Evolutionary conservation across 306 rosid genomes (phyloP).

Genomic region (Pachyrhizus erosus): DNA sequence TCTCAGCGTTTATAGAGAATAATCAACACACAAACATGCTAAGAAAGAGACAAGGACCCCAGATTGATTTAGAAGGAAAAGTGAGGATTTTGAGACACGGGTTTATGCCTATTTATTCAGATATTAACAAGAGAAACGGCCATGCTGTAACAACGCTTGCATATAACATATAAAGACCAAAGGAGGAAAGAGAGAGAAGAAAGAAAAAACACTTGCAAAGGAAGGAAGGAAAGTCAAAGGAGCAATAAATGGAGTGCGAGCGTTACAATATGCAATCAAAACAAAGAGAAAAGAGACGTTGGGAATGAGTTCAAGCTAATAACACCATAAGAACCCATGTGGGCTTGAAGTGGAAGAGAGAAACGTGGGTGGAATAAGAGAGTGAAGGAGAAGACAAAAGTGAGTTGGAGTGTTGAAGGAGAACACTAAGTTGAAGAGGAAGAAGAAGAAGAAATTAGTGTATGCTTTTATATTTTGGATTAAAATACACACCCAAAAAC

Average conservation of each 20-base stretch:
- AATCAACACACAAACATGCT: neutral
- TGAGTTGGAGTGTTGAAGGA: conserved; percentile 35
- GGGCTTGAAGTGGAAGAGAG: conserved; percentile 15
- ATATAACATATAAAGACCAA: neutral
- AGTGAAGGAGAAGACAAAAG: conserved; percentile 8
- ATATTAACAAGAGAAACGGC: conserved; percentile 26
- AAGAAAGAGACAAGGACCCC: conserved; percentile 13
- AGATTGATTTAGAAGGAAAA: conserved; percentile 22
- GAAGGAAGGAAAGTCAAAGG: conserved; percentile 45
- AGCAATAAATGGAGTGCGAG: conserved; percentile 39
- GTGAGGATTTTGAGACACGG: conserved; percentile 25
- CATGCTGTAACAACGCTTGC: conserved; percentile 2
- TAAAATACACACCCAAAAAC: conserved; percentile 22
- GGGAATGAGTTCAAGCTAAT: conserved; percentile 24
- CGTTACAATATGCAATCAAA: conserved; percentile 46
- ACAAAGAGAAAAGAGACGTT: conserved; percentile 40
- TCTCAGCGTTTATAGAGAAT: conserved; percentile 17
- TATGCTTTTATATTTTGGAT: conserved; percentile 25
- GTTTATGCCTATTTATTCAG: conserved; percentile 19
- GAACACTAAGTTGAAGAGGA: conserved; percentile 41
- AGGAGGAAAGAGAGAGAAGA: neutral
- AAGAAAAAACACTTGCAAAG: neutral
- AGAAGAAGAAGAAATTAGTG: conserved; percentile 34
- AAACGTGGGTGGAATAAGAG: no score
- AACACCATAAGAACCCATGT: conserved; percentile 19